Percentiles rank a stretch among this genome's conserved stretches.
These are phyloP conservation scores for Jasminum sambac DNA, from an alignment of 257 asterid genomes.

Conservation along the genomic window DNA sequence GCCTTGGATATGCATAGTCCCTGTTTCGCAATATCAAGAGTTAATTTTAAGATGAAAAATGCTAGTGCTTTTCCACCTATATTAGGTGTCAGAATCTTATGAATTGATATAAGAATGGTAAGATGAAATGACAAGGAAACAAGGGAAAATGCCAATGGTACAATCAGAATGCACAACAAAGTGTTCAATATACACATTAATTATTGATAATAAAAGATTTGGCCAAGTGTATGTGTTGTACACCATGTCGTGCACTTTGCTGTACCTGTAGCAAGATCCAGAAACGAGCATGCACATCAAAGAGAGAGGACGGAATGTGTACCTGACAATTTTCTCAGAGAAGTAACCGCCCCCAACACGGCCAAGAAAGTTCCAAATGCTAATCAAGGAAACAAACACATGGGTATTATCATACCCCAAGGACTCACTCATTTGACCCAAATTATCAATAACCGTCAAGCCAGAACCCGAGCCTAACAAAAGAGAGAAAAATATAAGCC, in stretches of 20 bases:
- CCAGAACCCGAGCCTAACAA: constrained; percentile 59
- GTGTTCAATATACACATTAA: too few species aligned
- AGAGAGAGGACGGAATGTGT: not conserved
- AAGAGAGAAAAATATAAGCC: constrained; percentile 55
- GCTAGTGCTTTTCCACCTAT: too few species aligned
- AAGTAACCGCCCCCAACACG: constrained; percentile 60
- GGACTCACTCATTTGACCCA: constrained; percentile 62
- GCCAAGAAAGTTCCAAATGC: constrained; percentile 64
- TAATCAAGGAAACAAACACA: constrained; percentile 56
- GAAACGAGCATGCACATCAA: too few species aligned
- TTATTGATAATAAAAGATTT: too few species aligned
- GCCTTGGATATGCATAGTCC: constrained; percentile 59
- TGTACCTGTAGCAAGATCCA: too few species aligned
- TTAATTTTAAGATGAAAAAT: not conserved
- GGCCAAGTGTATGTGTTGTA: too few species aligned
- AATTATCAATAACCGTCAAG: constrained; percentile 52
- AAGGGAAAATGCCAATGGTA: too few species aligned
- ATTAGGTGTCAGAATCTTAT: too few species aligned
- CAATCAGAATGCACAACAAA: too few species aligned
- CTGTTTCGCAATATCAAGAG: constrained; percentile 26
- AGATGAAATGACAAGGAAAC: too few species aligned
- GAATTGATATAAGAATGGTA: too few species aligned
- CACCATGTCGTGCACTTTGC: too few species aligned
- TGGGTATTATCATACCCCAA: constrained; percentile 50
- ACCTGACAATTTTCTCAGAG: constrained; percentile 55